phyloP scores from a whole-genome alignment of 352 stramenopile species.

The Phytopythium aichiense region DNA sequence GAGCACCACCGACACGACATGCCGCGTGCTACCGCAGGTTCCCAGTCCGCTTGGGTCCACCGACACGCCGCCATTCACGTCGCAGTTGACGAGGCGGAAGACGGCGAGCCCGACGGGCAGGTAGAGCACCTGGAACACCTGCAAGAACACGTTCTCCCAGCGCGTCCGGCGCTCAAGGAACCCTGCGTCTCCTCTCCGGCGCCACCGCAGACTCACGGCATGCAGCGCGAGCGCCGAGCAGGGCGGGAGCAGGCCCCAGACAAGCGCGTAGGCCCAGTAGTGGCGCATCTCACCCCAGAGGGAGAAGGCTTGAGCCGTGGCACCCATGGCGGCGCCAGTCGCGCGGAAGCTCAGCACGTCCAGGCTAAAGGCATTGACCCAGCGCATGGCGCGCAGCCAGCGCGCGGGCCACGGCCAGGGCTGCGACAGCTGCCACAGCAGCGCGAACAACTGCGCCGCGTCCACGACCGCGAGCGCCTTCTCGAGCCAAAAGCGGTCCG shows the following conservation, averaged over 20 bases:
- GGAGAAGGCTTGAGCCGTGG: constrained; percentile 48
- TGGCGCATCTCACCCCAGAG: constrained; percentile 50
- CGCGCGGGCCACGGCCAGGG: constrained; percentile 64
- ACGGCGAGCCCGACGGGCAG: constrained; percentile 52
- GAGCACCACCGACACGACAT: constrained; percentile 22
- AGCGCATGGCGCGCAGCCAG: constrained; percentile 49
- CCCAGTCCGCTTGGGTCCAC: constrained; percentile 37
- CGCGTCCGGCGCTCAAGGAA: constrained; percentile 16
- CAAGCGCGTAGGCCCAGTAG: constrained; percentile 63
- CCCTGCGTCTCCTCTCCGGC: neutral
- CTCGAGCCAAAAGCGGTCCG: constrained; percentile 61
- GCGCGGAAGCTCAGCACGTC: constrained; percentile 51
- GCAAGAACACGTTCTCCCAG: constrained; percentile 47
- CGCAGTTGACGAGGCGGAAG: constrained; percentile 59
- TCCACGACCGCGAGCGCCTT: constrained; percentile 43
- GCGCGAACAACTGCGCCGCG: constrained; percentile 51
- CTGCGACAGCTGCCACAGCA: constrained; percentile 79
- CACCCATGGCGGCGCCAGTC: constrained; percentile 53
- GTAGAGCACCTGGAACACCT: constrained; percentile 47
- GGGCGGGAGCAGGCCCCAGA: constrained; percentile 27
- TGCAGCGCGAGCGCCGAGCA: neutral
- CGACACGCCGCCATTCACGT: constrained; percentile 27
- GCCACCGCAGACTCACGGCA: neutral
- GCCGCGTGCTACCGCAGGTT: constrained; percentile 22
- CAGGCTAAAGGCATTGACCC: constrained; percentile 44